Evolutionary conservation across 2,329 filamentous ascomycete genomes (phyloP), one percentile per base, ranked within the genome.

Genomic region (Paramyrothecium roridum): DNA sequence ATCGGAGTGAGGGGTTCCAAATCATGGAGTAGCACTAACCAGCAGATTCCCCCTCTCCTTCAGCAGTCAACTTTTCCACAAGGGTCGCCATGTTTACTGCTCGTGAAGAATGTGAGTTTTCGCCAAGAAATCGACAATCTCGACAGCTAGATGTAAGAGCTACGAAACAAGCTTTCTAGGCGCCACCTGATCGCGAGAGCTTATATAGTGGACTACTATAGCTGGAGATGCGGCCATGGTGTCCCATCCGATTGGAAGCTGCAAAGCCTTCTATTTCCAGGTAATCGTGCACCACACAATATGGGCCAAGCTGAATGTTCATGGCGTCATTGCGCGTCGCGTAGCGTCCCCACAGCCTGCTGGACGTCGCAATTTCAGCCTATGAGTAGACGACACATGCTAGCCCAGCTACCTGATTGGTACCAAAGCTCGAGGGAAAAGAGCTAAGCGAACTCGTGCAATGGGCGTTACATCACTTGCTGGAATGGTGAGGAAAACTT

Each of bases 31-130:
- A 1, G 53, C 52, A 48, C 46, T 56, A 26, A 64, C 63, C 63
- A 54, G 61, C 63, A 21, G 63, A 64, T 57, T 65, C 63, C 4
- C 61, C 53, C 54, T 63, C 63, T 58, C 63, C 63, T 56, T 63
- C 65, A 58, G 63, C 63, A 23, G 55, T 64, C 40, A 65, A 55
- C 17, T 57, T 64, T 13, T 65, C 57, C 33, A 52, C 40, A 43
- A 65, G 63, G 17, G 59, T 56, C 10, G 61, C 49, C 63, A 65
- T 65, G 20, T 48, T 20, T 48, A 20, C 20, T 19, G 7, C n/a
- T 48, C 8, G 19, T 48, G 8, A 8, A 3, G 20, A 20, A 3
- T 8, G 46, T 3, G 17, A 16, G 7, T 48, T 21, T 8, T 48
- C 19, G 46, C 46, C 19, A 48, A 48, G 46, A 4, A 19, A 20